Conservation (phyloP, 2,329 filamentous ascomycete species). For the Acrodontium crateriforme region DNA sequence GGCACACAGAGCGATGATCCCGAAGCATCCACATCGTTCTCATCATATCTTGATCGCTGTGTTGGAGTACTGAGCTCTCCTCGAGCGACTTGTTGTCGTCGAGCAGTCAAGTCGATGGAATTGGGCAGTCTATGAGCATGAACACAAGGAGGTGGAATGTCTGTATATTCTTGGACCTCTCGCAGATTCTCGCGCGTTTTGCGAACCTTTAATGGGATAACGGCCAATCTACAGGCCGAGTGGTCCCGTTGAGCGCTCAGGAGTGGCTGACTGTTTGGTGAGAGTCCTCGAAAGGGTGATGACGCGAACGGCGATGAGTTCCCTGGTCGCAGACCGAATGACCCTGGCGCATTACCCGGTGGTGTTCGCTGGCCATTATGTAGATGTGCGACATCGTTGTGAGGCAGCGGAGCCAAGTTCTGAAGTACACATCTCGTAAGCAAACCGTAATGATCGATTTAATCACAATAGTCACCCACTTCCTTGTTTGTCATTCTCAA, state of each 20-base stretch:
- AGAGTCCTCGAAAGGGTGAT: conserved; percentile 10
- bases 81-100: neutral
- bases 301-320: conserved; percentile 8
- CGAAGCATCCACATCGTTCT: neutral
- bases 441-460: neutral
- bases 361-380: conserved; percentile 8
- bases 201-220: conserved; percentile 21
- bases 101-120: neutral
- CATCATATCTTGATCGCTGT: neutral
- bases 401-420: conserved; percentile 12
- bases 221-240: conserved; percentile 15
- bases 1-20: neutral
- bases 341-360: conserved; percentile 5
- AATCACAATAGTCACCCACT: conserved; percentile 5
- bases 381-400: conserved; percentile 1
- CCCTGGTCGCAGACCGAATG: conserved; percentile 10
- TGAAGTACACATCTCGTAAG: conserved; percentile 5
- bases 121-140: conserved; percentile 1
- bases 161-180: conserved; percentile 9
- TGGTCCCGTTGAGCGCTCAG: conserved; percentile 19
- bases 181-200: conserved; percentile 24
- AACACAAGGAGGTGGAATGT: conserved; percentile 13
- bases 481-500: conserved; percentile 22
- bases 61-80: neutral
- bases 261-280: conserved; percentile 18